Conservation (phyloP, 2,329 filamentous ascomycete genomes). For the Fusarium sp. region DNA sequence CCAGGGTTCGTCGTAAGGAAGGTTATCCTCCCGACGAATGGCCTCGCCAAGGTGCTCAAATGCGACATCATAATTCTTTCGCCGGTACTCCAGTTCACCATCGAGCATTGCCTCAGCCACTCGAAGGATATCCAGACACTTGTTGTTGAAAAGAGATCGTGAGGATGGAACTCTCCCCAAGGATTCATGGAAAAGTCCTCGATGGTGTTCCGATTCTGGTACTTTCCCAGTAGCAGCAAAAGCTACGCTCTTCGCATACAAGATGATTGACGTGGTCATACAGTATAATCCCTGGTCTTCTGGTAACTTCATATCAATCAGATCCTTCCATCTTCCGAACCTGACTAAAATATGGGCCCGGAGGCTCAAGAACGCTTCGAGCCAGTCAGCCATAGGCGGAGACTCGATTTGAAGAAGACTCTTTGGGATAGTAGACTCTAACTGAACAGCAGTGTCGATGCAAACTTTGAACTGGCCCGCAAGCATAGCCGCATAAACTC, state of each 20-base stretch:
- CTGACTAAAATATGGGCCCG: conserved; percentile 77
- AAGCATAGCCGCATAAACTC: conserved; percentile 83
- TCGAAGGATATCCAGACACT: conserved; percentile 67
- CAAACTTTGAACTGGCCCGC: conserved; percentile 73
- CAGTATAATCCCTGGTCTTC: conserved; percentile 72
- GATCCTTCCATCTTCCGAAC: conserved; percentile 78
- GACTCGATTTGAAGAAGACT: conserved; percentile 72
- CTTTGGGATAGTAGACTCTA: conserved; percentile 74
- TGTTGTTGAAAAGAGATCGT: conserved; percentile 64
- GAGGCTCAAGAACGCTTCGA: conserved; percentile 78
- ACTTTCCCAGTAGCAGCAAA: conserved; percentile 75
- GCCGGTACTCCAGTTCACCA: conserved; percentile 79
- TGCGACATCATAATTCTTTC: conserved; percentile 67
- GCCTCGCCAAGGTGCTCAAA: conserved; percentile 70
- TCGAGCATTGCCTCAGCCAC: conserved; percentile 77
- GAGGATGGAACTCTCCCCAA: conserved; percentile 62
- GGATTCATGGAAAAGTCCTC: conserved; percentile 63
- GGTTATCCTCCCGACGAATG: conserved; percentile 69
- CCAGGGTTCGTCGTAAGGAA: conserved; percentile 82
- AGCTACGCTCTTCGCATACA: conserved; percentile 61
- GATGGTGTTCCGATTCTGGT: conserved; percentile 64
- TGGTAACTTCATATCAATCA: conserved; percentile 69
- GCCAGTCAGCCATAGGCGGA: conserved; percentile 83
- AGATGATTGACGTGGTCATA: conserved; percentile 59
- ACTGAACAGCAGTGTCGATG: conserved; percentile 67